Evolutionary conservation across 495 filamentous ascomycete genomes (phyloP).

Genomic region (Aspergillus sclerotioniger): DNA sequence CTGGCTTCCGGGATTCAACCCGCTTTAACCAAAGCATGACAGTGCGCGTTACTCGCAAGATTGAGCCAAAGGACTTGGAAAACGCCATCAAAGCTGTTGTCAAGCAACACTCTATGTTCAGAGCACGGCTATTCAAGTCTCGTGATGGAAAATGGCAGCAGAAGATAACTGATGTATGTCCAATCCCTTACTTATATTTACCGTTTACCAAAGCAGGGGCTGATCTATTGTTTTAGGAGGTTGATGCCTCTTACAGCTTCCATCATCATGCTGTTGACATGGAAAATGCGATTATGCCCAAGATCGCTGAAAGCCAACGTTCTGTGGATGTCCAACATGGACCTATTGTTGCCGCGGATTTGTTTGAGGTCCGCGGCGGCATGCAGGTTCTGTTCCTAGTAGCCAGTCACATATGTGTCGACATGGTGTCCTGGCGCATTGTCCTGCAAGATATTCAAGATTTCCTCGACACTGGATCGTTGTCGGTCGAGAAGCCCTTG

Average conservation of each 20-base stretch:
- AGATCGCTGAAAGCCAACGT: constrained; percentile 38
- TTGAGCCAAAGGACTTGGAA: constrained; percentile 49
- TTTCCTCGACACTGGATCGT: constrained; percentile 44
- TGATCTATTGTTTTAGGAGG: constrained; percentile 31
- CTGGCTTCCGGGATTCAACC: constrained; percentile 43
- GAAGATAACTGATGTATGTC: constrained; percentile 33
- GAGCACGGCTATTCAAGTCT: constrained; percentile 55
- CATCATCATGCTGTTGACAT: constrained; percentile 29
- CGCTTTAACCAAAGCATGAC: constrained; percentile 74
- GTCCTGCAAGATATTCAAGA: constrained; percentile 67
- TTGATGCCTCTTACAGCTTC: constrained; percentile 44
- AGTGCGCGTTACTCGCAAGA: constrained; percentile 51
- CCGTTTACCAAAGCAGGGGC: background rate
- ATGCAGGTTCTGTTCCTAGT: constrained; percentile 60
- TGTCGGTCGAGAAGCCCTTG: constrained; percentile 42
- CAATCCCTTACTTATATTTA: background rate
- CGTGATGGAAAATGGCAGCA: constrained; percentile 43
- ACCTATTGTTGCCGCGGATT: constrained; percentile 43
- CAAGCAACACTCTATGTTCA: constrained; percentile 65
- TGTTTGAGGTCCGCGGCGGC: constrained; percentile 52
- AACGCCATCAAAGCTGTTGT: constrained; percentile 58
- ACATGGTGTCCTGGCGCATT: constrained; percentile 69
- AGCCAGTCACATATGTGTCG: constrained; percentile 68
- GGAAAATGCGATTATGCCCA: constrained; percentile 30
- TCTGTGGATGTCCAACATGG: constrained; percentile 42